Conservation (phyloP, 441 rosid genomes). For the Kokia cookei region DNA sequence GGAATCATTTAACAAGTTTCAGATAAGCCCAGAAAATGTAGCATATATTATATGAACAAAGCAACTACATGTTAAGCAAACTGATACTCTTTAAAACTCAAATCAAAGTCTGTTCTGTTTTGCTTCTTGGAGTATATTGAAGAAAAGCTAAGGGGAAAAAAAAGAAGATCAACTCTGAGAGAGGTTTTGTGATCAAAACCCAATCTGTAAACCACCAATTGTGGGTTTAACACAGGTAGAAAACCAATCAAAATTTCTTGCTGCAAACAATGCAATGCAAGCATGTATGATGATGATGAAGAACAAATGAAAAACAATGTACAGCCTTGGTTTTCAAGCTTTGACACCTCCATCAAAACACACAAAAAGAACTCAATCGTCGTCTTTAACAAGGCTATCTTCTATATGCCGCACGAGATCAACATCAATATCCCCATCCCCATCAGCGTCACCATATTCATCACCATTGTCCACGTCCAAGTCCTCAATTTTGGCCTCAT, state of each 20-base stretch:
- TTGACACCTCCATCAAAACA: background rate
- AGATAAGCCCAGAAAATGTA: background rate
- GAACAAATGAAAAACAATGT: background rate
- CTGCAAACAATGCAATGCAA: background rate
- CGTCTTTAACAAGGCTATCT: conserved; percentile 1
- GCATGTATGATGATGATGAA: background rate
- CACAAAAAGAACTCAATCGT: background rate
- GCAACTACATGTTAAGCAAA: background rate
- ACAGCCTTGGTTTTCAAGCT: background rate
- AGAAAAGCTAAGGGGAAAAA: background rate
- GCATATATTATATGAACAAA: background rate
- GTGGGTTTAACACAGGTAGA: background rate
- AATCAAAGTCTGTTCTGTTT: background rate
- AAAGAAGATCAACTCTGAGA: background rate
- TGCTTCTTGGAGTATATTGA: background rate
- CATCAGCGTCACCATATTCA: background rate
- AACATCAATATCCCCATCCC: background rate
- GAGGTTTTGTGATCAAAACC: background rate
- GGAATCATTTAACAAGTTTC: background rate
- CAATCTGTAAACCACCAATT: background rate
- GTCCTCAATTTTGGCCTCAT: background rate
- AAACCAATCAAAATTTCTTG: background rate
- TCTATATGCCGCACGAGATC: conserved; percentile 11
- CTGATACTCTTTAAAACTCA: background rate
- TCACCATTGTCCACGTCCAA: background rate